Conservation (phyloP, 2,329 filamentous ascomycete genomes). For the Thermothelomyces thermophilus region DNA sequence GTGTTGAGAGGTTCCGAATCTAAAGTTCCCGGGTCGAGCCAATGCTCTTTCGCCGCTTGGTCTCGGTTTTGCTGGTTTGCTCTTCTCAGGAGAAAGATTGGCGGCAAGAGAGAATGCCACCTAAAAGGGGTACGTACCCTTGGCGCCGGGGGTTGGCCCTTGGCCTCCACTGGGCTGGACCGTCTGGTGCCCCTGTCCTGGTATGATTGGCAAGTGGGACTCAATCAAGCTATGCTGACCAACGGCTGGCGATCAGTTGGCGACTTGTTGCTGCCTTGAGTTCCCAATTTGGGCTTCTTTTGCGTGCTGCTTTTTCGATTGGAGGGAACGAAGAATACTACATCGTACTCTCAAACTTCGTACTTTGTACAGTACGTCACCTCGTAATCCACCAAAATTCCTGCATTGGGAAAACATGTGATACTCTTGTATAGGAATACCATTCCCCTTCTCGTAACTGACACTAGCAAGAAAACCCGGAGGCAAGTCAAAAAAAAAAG, state of each 20-base stretch:
- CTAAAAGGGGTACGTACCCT: slow-evolving; percentile 1
- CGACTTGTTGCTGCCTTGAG: background rate
- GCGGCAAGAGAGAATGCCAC: slow-evolving; percentile 1
- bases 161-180: background rate
- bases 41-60: background rate
- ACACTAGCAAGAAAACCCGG: too few relatives aligned
- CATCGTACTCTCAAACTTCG: too few relatives aligned
- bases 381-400: too few relatives aligned
- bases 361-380: too few relatives aligned
- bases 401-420: too few relatives aligned
- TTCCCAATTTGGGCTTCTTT: too few relatives aligned
- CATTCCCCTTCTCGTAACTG: too few relatives aligned
- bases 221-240: background rate
- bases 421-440: too few relatives aligned
- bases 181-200: background rate
- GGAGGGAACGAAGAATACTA: too few relatives aligned
- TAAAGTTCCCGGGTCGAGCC: slow-evolving; percentile 1
- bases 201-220: background rate
- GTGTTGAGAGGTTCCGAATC: background rate
- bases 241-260: background rate
- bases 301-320: too few relatives aligned
- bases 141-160: background rate
- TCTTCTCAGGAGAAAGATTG: background rate
- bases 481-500: too few relatives aligned
- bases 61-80: background rate